phyloP scores from a whole-genome alignment of 495 filamentous ascomycete species.

The Penicillium cinerascens region DNA sequence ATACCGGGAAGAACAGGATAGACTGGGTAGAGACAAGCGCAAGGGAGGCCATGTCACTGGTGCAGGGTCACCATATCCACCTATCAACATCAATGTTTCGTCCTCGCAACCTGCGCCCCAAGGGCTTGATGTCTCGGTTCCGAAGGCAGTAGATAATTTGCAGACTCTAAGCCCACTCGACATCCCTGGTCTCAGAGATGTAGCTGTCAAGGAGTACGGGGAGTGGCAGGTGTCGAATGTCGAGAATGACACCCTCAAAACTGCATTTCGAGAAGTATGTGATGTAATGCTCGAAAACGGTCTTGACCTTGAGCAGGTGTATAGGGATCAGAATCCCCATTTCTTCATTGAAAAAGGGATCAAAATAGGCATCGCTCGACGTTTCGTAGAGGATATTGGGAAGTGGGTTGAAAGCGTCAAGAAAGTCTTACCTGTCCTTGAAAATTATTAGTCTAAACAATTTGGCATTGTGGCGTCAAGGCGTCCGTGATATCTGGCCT shows the following conservation, averaged over 20 bases:
- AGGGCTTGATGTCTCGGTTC: not conserved
- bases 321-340: constrained; percentile 20
- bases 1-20: not conserved
- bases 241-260: constrained; percentile 12
- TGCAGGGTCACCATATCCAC: constrained; percentile 3
- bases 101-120: constrained; percentile 2
- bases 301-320: constrained; percentile 27
- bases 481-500: too few species aligned
- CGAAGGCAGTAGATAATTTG: not conserved
- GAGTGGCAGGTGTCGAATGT: constrained; percentile 21
- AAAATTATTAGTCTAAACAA: too few species aligned
- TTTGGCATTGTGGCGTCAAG: too few species aligned
- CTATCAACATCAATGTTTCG: constrained; percentile 24
- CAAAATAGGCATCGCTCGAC: not conserved
- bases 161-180: not conserved
- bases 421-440: not conserved
- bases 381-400: not conserved
- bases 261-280: constrained; percentile 16
- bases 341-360: constrained; percentile 19
- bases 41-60: not conserved
- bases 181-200: constrained; percentile 11
- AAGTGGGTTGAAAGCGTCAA: not conserved
- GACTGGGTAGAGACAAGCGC: not conserved
- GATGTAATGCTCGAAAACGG: constrained; percentile 15
- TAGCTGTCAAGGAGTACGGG: constrained; percentile 20